A percentile compares a stretch with the other conserved stretches of the same genome.
Evolutionary conservation across 225 moss, liverwort and hornwort genomes (phyloP).

Genomic region (Pseudoscleropodium purum): DNA sequence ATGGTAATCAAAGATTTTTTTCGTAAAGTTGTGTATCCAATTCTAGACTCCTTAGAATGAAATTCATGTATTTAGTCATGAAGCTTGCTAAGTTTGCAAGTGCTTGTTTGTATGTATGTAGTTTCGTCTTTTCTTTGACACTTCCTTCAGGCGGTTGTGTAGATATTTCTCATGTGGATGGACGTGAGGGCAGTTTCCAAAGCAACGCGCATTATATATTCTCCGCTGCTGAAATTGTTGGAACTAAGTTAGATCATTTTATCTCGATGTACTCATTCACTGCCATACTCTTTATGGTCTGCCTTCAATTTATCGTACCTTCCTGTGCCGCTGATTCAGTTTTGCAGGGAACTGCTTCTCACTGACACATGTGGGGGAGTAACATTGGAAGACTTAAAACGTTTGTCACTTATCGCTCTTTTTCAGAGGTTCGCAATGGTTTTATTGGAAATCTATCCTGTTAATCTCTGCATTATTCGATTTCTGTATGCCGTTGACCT

Average conservation of each 20-base stretch:
- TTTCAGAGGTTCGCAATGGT: background rate
- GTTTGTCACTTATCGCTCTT: background rate
- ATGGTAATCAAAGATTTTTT: conserved; percentile 15
- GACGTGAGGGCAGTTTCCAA: background rate
- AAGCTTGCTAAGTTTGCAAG: background rate
- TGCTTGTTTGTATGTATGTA: background rate
- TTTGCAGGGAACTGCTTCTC: background rate
- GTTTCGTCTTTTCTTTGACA: background rate
- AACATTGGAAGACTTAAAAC: background rate
- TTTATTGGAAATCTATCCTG: background rate
- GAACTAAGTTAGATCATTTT: background rate
- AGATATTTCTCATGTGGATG: background rate
- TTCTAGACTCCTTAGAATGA: background rate
- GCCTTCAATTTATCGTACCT: background rate
- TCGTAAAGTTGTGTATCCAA: background rate
- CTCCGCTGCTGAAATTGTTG: background rate
- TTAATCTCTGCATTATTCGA: background rate
- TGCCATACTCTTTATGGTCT: background rate
- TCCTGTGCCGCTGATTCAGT: background rate
- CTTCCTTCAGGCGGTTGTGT: background rate
- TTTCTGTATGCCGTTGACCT: background rate
- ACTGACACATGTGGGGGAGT: background rate
- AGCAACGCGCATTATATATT: background rate
- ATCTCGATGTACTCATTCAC: background rate
- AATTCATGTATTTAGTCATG: background rate